phyloP scores from a whole-genome alignment of 768 basidiomycete species.

The Boletus fagicola region DNA sequence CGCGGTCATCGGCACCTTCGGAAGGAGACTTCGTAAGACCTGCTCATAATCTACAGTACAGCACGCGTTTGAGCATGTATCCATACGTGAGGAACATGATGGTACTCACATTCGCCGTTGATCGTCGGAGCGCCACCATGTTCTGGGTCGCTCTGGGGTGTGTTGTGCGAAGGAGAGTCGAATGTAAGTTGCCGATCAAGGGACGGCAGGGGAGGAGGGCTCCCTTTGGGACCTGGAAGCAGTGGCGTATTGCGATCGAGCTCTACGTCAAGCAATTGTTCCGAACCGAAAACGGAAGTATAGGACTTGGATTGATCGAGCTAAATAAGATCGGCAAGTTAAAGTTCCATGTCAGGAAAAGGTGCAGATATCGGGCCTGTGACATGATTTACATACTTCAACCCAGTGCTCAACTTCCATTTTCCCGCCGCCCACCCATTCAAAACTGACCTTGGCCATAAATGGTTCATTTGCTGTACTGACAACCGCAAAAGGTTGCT shows the following conservation, averaged over 20 bases:
- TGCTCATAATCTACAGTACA: constrained; percentile 33
- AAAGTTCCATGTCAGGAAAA: neutral
- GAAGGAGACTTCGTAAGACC: constrained; percentile 36
- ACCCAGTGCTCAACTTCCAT: constrained; percentile 53
- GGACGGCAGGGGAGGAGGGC: constrained; percentile 25
- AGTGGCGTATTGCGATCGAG: constrained; percentile 44
- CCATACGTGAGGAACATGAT: neutral
- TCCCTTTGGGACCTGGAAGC: constrained; percentile 28
- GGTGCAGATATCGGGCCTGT: neutral
- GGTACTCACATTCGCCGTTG: constrained; percentile 23
- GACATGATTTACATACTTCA: constrained; percentile 36
- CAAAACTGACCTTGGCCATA: constrained; percentile 40
- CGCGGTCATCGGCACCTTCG: constrained; percentile 43
- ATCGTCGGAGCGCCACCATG: neutral
- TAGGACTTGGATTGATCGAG: constrained; percentile 41
- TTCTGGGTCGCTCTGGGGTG: neutral
- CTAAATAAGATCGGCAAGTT: constrained; percentile 25
- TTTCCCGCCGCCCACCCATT: constrained; percentile 43
- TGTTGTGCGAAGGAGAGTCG: neutral
- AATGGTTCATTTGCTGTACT: constrained; percentile 46
- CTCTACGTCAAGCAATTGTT: constrained; percentile 51
- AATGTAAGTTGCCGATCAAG: constrained; percentile 24
- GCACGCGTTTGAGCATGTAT: neutral
- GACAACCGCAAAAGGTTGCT: constrained; percentile 41
- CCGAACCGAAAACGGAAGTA: constrained; percentile 42